Evolutionary conservation across 2,329 filamentous ascomycete genomes (phyloP).

Genomic region (Trichoderma atrobrunneum): DNA sequence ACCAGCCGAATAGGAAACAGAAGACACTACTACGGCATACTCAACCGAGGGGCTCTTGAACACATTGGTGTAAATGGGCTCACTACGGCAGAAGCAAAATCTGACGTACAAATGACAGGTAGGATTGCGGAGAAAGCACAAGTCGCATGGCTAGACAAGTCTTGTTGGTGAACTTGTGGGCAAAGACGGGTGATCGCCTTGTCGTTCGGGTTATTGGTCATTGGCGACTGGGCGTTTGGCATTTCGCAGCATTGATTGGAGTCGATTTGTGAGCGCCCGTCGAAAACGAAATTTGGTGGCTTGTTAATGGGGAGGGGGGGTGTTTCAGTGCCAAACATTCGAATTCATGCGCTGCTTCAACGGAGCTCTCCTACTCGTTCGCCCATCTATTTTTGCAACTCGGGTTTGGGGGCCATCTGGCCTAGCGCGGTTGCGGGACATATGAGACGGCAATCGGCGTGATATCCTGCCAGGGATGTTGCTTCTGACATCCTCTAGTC

Average conservation of each 20-base stretch:
- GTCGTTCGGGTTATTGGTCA: background rate
- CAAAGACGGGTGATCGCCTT: conserved; percentile 3
- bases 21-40: background rate
- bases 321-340: conserved; percentile 7
- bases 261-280: background rate
- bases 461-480: conserved; percentile 7
- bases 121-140: background rate
- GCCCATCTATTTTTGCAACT: conserved; percentile 8
- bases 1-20: background rate
- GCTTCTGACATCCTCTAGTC: conserved; percentile 13
- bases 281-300: background rate
- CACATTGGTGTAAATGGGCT: conserved; percentile 2
- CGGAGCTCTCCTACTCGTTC: background rate
- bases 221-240: background rate
- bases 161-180: conserved; percentile 1
- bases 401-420: conserved; percentile 10
- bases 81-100: background rate
- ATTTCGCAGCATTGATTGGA: background rate
- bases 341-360: conserved; percentile 2
- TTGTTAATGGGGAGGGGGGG: background rate
- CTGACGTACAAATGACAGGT: conserved; percentile 6
- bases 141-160: background rate
- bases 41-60: background rate
- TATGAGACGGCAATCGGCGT: conserved; percentile 12
- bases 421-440: conserved; percentile 2